Conservation (phyloP, 2,329 filamentous ascomycete species). For the Arthrobotrys sphaeroides region DNA sequence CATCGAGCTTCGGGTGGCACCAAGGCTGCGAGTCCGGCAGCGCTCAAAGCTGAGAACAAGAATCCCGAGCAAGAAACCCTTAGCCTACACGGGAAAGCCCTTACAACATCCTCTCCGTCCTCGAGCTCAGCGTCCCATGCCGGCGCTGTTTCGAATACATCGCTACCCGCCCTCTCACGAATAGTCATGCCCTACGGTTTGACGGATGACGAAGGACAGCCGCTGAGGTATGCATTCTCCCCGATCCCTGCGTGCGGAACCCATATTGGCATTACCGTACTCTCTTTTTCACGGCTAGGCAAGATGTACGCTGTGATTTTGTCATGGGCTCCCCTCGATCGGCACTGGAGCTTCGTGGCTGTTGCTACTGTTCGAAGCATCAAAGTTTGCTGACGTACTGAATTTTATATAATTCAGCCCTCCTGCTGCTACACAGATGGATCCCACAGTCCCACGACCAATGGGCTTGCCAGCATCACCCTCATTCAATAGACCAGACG, state of each 20-base stretch:
- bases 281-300: background rate
- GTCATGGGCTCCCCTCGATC: background rate
- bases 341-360: background rate
- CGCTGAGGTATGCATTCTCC: slow-evolving; percentile 38
- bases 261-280: background rate
- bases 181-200: slow-evolving; percentile 48
- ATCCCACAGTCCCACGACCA: slow-evolving; percentile 46
- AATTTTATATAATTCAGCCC: slow-evolving; percentile 52
- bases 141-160: slow-evolving; percentile 39
- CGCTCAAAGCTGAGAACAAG: slow-evolving; percentile 33
- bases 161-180: slow-evolving; percentile 51
- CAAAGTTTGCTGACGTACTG: slow-evolving; percentile 19
- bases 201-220: slow-evolving; percentile 50
- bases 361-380: background rate
- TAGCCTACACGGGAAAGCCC: slow-evolving; percentile 49
- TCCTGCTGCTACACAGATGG: slow-evolving; percentile 52
- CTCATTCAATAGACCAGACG: slow-evolving; percentile 41
- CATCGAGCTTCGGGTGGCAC: slow-evolving; percentile 50
- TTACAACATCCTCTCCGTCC: slow-evolving; percentile 33
- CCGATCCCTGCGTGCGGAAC: slow-evolving; percentile 38
- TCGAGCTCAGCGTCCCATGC: slow-evolving; percentile 43
- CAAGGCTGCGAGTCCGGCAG: slow-evolving; percentile 32
- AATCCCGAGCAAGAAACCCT: slow-evolving; percentile 42
- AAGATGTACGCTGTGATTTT: background rate
- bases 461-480: slow-evolving; percentile 48